These are phyloP conservation scores for Candida lessepsii DNA, from an alignment of 805 yeast genomes.

Conservation along the genomic window DNA sequence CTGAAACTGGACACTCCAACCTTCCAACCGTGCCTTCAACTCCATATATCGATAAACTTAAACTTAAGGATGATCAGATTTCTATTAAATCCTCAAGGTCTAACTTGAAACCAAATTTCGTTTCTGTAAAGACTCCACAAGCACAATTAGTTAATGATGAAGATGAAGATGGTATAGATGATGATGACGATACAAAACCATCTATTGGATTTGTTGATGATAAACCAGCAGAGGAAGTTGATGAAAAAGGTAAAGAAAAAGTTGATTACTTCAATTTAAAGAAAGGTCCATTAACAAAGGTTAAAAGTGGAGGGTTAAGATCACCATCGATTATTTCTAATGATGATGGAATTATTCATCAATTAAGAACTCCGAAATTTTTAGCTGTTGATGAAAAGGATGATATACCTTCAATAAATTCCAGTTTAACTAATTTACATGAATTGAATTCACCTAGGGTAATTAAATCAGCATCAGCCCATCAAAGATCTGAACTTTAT, in stretches of 20 bases:
- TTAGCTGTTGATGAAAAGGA: conserved; percentile 25
- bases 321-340: conserved; percentile 39
- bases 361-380: conserved; percentile 34
- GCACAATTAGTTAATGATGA: conserved; percentile 68
- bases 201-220: conserved; percentile 61
- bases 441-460: conserved; percentile 8
- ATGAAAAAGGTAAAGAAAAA: conserved; percentile 12
- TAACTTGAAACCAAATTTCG: conserved; percentile 57
- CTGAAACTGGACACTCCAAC: too few relatives aligned
- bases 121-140: conserved; percentile 70
- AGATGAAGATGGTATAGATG: conserved; percentile 48
- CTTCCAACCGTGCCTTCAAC: neutral
- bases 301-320: conserved; percentile 12
- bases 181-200: conserved; percentile 55
- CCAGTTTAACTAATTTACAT: conserved; percentile 13
- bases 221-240: conserved; percentile 16
- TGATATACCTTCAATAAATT: conserved; percentile 15
- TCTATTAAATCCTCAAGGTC: conserved; percentile 35
- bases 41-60: conserved; percentile 5
- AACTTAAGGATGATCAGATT: conserved; percentile 22
- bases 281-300: conserved; percentile 10
- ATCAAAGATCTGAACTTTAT: conserved; percentile 8
- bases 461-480: conserved; percentile 3
- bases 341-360: conserved; percentile 35
- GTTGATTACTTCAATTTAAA: conserved; percentile 16